A percentile compares a stretch with the other conserved stretches of the same genome.
Evolutionary conservation across 495 filamentous ascomycete genomes (phyloP).

Genomic region (Collariella sp.): DNA sequence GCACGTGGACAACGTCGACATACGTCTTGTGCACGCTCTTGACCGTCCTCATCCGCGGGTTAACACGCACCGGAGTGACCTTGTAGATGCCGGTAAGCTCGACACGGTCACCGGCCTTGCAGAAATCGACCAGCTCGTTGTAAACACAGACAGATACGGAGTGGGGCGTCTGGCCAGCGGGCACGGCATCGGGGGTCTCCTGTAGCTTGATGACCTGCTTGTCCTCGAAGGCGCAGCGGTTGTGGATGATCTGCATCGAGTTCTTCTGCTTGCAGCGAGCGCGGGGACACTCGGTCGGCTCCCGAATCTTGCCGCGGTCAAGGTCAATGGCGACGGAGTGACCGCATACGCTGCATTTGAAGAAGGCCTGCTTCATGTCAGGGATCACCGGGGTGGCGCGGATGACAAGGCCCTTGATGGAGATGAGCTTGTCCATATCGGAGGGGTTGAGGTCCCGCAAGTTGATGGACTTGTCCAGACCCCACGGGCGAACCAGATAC

Average conservation of each 20-base stretch:
- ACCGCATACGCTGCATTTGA: slow-evolving; percentile 86
- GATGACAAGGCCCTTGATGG: slow-evolving; percentile 94
- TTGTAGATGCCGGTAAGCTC: slow-evolving; percentile 96
- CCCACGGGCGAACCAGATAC: slow-evolving; percentile 84
- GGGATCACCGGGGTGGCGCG: slow-evolving; percentile 92
- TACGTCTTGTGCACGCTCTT: slow-evolving; percentile 98
- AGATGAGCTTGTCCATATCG: slow-evolving; percentile 93
- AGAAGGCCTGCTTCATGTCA: slow-evolving; percentile 93
- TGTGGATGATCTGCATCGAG: slow-evolving; percentile 97
- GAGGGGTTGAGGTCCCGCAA: slow-evolving; percentile 91
- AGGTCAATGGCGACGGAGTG: slow-evolving; percentile 85
- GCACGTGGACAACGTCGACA: slow-evolving; percentile 87
- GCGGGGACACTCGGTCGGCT: slow-evolving; percentile 85
- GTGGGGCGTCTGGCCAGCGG: slow-evolving; percentile 95
- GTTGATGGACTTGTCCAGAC: slow-evolving; percentile 79
- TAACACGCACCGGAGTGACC: slow-evolving; percentile 89
- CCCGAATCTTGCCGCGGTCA: slow-evolving; percentile 91
- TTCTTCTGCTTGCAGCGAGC: slow-evolving; percentile 76
- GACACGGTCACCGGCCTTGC: slow-evolving; percentile 93
- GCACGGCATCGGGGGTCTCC: slow-evolving; percentile 90
- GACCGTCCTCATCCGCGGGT: slow-evolving; percentile 82
- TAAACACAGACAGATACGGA: slow-evolving; percentile 95
- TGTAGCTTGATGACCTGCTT: slow-evolving; percentile 99
- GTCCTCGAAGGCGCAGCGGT: slow-evolving; percentile 88
- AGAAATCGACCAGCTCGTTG: slow-evolving; percentile 93